Percentiles rank a stretch among this genome's conserved stretches.
Evolutionary conservation across 2,329 filamentous ascomycete genomes (phyloP).

Genomic region (Fusarium nelsonii): DNA sequence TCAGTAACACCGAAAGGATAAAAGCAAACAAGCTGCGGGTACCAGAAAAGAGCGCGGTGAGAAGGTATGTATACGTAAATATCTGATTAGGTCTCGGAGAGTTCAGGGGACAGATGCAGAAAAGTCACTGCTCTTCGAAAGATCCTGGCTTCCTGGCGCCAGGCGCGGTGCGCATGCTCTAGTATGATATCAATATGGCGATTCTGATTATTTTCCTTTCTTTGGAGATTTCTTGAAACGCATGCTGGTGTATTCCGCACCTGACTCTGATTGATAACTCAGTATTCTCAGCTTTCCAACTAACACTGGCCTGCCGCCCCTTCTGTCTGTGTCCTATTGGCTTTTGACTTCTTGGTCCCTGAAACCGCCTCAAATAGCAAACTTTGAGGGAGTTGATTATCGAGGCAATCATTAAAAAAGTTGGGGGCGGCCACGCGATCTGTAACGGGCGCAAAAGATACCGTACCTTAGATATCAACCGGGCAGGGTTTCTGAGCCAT

Average conservation of each 20-base stretch:
- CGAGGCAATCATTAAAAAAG: neutral
- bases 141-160: constrained; percentile 22
- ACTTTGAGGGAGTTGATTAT: neutral
- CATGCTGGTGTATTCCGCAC: neutral
- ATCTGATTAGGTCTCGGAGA: neutral
- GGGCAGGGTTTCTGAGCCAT: constrained; percentile 27
- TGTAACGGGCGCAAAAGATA: constrained; percentile 43
- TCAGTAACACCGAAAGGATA: constrained; percentile 29
- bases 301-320: neutral
- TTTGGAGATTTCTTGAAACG: neutral
- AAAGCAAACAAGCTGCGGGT: constrained; percentile 28
- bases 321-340: constrained; percentile 15
- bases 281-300: neutral
- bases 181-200: neutral
- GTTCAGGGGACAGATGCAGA: neutral
- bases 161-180: constrained; percentile 1
- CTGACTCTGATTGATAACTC: constrained; percentile 30
- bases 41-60: neutral
- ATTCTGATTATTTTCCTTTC: neutral
- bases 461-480: constrained; percentile 18
- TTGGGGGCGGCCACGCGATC: constrained; percentile 42
- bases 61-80: neutral
- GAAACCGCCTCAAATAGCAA: constrained; percentile 4
- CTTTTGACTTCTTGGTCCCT: constrained; percentile 20
- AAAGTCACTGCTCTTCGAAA: constrained; percentile 9